Conservation (phyloP, 305 asterid species). For the Fraxinus albicans region DNA sequence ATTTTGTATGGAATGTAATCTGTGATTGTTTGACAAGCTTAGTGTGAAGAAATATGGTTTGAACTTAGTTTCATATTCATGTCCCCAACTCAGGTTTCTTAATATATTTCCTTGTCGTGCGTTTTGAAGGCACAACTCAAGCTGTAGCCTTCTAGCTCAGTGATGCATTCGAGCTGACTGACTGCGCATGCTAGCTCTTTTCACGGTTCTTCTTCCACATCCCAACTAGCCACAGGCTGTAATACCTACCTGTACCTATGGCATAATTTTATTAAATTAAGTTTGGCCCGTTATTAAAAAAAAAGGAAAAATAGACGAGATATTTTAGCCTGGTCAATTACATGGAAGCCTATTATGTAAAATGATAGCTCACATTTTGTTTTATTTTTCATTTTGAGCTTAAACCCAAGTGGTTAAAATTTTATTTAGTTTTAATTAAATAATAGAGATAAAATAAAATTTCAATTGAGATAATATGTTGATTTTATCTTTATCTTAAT, state of each 20-base stretch:
- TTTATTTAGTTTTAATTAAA: too few relatives aligned
- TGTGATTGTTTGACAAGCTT: neutral
- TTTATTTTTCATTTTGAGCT: too few relatives aligned
- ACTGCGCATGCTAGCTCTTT: neutral
- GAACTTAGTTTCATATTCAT: neutral
- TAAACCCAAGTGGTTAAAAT: too few relatives aligned
- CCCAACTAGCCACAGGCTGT: neutral
- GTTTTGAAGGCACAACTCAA: neutral
- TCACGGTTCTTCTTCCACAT: neutral
- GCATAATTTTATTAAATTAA: neutral
- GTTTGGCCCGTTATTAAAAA: too few relatives aligned
- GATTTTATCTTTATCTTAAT: too few relatives aligned
- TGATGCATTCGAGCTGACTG: slow-evolving; percentile 2
- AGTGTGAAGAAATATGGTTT: neutral
- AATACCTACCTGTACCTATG: neutral
- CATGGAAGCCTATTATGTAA: neutral
- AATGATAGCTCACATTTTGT: neutral
- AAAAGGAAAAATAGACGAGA: too few relatives aligned
- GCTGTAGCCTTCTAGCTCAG: neutral
- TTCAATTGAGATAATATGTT: too few relatives aligned
- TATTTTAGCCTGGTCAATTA: neutral
- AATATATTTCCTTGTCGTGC: neutral
- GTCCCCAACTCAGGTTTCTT: neutral
- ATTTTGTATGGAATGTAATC: neutral
- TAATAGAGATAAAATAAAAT: too few relatives aligned